Percentiles rank a stretch among this genome's conserved stretches.
Conservation (phyloP, 371 early-diverging fungal genomes). For the Actinomortierella wolfii region DNA sequence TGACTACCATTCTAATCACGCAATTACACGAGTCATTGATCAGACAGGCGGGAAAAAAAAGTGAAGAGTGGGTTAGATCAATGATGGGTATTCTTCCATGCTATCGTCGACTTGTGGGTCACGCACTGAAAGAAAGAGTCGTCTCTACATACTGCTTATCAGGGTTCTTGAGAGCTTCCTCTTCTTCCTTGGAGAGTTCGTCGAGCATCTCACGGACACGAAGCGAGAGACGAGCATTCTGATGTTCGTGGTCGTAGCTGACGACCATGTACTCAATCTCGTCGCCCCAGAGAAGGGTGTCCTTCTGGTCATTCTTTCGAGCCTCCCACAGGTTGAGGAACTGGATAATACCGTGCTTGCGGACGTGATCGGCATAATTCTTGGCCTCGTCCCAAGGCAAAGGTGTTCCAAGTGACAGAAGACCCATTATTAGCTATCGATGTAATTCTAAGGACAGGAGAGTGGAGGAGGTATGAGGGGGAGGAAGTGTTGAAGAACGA, state of each 20-base stretch:
- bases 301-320: constrained; percentile 77
- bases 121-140: background rate
- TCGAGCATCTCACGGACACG: constrained; percentile 85
- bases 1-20: constrained; percentile 25
- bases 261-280: constrained; percentile 97
- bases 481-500: background rate
- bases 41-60: no score
- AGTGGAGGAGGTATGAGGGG: background rate
- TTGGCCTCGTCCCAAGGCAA: constrained; percentile 92
- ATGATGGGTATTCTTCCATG: no score
- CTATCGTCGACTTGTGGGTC: no score
- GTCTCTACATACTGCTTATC: constrained; percentile 29
- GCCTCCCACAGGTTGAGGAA: constrained; percentile 87
- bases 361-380: constrained; percentile 85
- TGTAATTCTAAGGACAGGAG: constrained; percentile 3
- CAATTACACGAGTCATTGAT: background rate
- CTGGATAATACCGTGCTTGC: constrained; percentile 92
- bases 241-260: constrained; percentile 71
- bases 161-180: constrained; percentile 51
- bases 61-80: no score
- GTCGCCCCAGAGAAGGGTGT: constrained; percentile 94
- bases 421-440: constrained; percentile 73
- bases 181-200: constrained; percentile 77
- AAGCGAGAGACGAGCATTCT: constrained; percentile 77
- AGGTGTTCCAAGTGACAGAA: constrained; percentile 95